phyloP scores from a whole-genome alignment of 225 moss, liverwort and hornwort species.

The Pseudisothecium myosuroides region DNA sequence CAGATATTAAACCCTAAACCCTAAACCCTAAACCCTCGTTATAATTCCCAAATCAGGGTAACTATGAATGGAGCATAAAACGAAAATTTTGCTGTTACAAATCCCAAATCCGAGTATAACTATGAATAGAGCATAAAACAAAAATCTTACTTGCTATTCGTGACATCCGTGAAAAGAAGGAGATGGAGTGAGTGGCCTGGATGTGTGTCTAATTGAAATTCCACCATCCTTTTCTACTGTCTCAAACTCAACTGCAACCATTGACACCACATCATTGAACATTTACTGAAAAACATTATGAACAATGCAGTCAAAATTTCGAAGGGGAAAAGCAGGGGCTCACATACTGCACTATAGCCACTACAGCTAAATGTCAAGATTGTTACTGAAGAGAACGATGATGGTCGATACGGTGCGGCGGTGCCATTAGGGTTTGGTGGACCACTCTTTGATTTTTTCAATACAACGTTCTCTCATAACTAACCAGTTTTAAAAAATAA shows the following conservation, averaged over 20 bases:
- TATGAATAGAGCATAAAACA: not conserved
- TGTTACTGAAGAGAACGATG: not conserved
- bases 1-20: not conserved
- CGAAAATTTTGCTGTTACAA: slow-evolving; percentile 9
- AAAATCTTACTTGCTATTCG: slow-evolving; percentile 57
- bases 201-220: slow-evolving; percentile 59
- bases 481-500: not conserved
- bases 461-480: not conserved
- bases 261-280: not conserved
- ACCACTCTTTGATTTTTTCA: not conserved
- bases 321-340: not conserved
- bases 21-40: not conserved
- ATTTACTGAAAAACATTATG: not conserved
- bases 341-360: not conserved
- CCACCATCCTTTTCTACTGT: slow-evolving; percentile 22
- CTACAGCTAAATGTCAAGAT: not conserved
- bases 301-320: not conserved
- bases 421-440: not conserved
- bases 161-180: slow-evolving; percentile 57
- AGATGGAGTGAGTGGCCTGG: slow-evolving; percentile 70
- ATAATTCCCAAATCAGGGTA: not conserved
- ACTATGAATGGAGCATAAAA: not conserved
- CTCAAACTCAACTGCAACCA: not conserved
- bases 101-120: not conserved
- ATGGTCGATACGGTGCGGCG: not conserved